Evolutionary conservation across 768 basidiomycete genomes (phyloP), one percentile per base, ranked within the genome.

Genomic region (Suillus bovinus): DNA sequence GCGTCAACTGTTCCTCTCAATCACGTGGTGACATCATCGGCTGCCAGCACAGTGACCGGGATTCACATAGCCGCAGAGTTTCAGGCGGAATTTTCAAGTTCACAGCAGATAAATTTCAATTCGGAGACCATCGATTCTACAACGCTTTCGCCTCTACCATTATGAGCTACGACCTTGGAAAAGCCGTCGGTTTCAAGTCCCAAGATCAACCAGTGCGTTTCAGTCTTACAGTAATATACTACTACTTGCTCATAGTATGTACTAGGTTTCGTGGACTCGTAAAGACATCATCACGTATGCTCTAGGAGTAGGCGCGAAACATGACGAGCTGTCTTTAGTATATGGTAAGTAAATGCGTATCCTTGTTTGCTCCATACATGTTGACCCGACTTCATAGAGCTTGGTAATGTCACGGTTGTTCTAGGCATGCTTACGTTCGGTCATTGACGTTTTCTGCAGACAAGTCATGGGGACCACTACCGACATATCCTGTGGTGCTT

Each of bases 401-500:
- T 87, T 46, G 79, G 86, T 87, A 66, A 6, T 38, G 71, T 34
- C 33, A 10, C 33, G 1, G 33, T 60, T 22, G 24, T 4, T 59
- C 13, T 20, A n/a, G 10, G 16, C 50, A 6, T 22, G 9, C 41
- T 17, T 44, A 33, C 10, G 34, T 33, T 34, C 11, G 5, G 24
- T 27, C 22, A 33, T 60, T 36, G 10, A 36, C 61, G 39, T 62
- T 33, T 29, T 17, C 8, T 42, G 16, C 63, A 90, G 89, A 89
- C 75, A 81, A 83, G 63, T 78, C 82, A 33, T 96, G 90, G 74
- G 79, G 88, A 16, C 84, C 92, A 3, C 80, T 95, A 68, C 93
- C 94, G 10, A 94, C 93, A 0, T 96, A 89, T 73, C 93, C 93
- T 2, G 91, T 93, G 17, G 90, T 91, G 0, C 81, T 95, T 6